Conservation (phyloP, 2,329 filamentous ascomycete genomes). For the Fusarium anthophilum region DNA sequence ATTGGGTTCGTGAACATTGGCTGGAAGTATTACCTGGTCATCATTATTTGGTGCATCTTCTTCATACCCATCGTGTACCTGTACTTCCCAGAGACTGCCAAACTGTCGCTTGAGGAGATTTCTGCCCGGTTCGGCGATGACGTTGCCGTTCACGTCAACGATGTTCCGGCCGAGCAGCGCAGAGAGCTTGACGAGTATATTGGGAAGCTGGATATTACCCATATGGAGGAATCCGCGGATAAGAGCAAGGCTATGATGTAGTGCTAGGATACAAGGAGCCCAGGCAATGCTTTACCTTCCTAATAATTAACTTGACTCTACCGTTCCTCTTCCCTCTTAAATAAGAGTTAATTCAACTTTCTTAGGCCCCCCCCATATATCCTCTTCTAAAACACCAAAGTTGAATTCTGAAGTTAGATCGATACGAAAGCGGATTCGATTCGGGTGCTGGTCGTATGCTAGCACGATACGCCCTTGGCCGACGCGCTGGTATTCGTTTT, state of each 20-base stretch:
- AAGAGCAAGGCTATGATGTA: not conserved
- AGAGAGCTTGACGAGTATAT: not conserved
- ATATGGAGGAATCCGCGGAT: not conserved
- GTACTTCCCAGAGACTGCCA: constrained; percentile 45
- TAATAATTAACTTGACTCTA: fast-evolving
- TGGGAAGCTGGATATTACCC: not conserved
- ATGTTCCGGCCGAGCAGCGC: constrained; percentile 48
- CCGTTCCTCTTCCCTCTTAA: not conserved
- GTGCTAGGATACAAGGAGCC: too few relatives aligned
- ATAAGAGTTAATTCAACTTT: not conserved
- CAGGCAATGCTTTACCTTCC: not conserved
- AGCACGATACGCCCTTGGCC: not conserved
- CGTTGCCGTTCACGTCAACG: constrained; percentile 56
- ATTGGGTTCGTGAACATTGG: constrained; percentile 52
- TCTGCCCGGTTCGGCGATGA: constrained; percentile 55
- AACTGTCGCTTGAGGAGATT: constrained; percentile 54
- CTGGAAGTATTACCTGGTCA: constrained; percentile 61
- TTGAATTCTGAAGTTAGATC: not conserved
- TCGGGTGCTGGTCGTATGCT: not conserved
- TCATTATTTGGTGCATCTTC: constrained; percentile 52
- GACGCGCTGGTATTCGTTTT: not conserved
- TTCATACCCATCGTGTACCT: constrained; percentile 45
- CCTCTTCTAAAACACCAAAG: fast-evolving
- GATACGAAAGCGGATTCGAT: not conserved
- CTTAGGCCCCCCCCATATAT: fast-evolving